Base-by-base conservation (phyloP, 345 rosid species). In the Aegle marmelos region DNA sequence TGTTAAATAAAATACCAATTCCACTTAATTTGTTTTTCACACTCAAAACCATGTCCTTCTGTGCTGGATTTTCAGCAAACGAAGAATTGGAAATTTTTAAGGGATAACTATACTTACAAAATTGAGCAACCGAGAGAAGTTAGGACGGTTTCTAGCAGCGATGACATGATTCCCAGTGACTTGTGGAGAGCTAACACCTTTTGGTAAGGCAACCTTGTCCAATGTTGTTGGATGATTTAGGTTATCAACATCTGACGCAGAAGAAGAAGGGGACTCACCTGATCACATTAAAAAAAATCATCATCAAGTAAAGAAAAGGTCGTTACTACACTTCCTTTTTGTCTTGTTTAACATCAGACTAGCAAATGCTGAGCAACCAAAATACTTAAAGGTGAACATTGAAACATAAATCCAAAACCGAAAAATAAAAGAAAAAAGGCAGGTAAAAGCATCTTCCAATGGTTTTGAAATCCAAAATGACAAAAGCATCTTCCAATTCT, bases 241-340 rank as follows among this genome's bases (percentile, higher is more conserved):
- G 79, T 97, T 94, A 85, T 94, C 98, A 61, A 97, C 87, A 82
- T 94, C 97, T 54, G 99, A 97, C 59, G 96, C 99, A 84, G 99
- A 92, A 59, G 99, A 97, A 75, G 98, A 93, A 80, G 99, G 98
- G 80, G 99, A 97, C 82, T 94, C 99, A 28, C 97, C 99, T 97
- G 85, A 82, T 53, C 80, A 69, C 70, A 31, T 54, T 54, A 50
- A 70, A 27, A 74, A 74, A 70, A 56, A 70, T 27, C 36, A 76
- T 21, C 27, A 65, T 25, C 28, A 36, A 34, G 61, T 77, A 64
- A 72, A 70, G 48, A 64, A 58, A 37, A 31, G 54, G 59, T 53
- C 14, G 33, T 28, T 19, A 63, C 69, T 28, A 50, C 58, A 68
- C 30, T 60, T 9, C 61, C 34, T 39, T 36, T 41, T 37, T 16